A percentile compares a stretch with the other conserved stretches of the same genome.
These are phyloP conservation scores for Diaporthe citri DNA, from an alignment of 2,329 filamentous ascomycete genomes.

Conservation along the genomic window DNA sequence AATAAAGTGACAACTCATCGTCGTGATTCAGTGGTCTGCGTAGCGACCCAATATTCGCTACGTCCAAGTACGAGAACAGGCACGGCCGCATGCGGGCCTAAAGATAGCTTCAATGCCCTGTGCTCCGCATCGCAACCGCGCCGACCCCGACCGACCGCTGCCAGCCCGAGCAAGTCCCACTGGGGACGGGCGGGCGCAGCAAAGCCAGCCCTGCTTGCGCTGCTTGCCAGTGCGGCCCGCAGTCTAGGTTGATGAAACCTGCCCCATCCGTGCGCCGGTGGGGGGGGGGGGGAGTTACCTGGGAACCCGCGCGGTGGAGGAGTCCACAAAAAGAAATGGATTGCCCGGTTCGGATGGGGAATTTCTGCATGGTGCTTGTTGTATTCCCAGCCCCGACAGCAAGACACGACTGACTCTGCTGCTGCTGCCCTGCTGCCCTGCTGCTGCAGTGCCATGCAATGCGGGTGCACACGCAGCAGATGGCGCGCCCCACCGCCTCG, in stretches of 20 bases:
- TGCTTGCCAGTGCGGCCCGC: conserved; percentile 10
- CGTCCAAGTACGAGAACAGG: conserved; percentile 22
- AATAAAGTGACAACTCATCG: conserved; percentile 20
- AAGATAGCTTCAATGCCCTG: conserved; percentile 27
- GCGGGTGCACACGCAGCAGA: conserved; percentile 3
- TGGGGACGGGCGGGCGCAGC: background rate
- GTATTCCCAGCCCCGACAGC: background rate
- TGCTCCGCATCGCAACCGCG: background rate
- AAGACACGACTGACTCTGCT: background rate
- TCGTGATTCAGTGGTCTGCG: conserved; percentile 26
- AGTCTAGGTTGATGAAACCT: background rate
- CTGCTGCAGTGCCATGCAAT: conserved; percentile 1
- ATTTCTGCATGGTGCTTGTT: background rate
- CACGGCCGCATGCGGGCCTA: conserved; percentile 23
- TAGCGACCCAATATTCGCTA: conserved; percentile 27
- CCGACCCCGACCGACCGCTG: background rate
- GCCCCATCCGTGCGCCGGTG: conserved; percentile 21
- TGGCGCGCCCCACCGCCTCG: conserved; percentile 19
- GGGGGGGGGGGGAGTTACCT: background rate
- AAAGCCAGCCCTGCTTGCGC: background rate
- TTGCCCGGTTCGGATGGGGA: conserved; percentile 20
- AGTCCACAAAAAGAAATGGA: background rate
- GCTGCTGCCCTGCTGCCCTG: background rate
- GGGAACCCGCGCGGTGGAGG: background rate
- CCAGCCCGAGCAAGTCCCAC: background rate